Evolutionary conservation across 2,329 filamentous ascomycete species (phyloP), one percentile per base, ranked within the genome.

Genomic region (Cladosporium colombiae): DNA sequence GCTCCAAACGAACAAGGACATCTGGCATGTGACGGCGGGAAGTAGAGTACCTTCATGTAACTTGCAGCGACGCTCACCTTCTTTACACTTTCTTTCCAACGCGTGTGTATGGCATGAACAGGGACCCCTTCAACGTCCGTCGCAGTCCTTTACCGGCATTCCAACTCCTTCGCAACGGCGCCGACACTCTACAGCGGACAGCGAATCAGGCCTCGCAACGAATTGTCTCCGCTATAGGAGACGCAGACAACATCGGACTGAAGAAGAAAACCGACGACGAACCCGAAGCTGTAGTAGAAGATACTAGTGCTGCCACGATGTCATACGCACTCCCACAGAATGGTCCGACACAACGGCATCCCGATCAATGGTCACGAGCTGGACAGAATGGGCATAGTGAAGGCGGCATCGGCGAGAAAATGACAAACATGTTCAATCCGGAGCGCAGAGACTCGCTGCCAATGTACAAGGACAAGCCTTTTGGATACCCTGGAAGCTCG

Each of bases 391-490:
- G 72, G 73, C 78, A 72, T 70, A 72, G 64, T 25, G 70, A 69
- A 66, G 80, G 80, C 64, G 78, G 81, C 68, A 76, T 92, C 46
- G 82, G 89, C 58, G 85, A 86, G 71, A 87, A 85, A 68, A 82
- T 92, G 40, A 85, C 85, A 60, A 84, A 83, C 66, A 84, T 93
- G 67, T 88, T 93, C 68, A 86, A 88, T 44, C 78, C 79, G 59
- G 81, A 84, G 57, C 82, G 85, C 79, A 78, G 77, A 67, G 82
- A 87, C 29, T 72, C 73, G 66, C 81, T 99, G 68, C 95, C 95
- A 55, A 93, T 98, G 91, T 99, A 99, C 82, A 99, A 99, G 80
- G 95, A 99, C 81, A 99, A 99, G 78, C 95, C 95, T n/a, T 95
- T 91, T 76, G 85, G 84, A 60, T 89, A 91, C 73, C 83, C 86